Evolutionary conservation across 2,329 filamentous ascomycete species (phyloP).

Genomic region (Pezicula carpinea): DNA sequence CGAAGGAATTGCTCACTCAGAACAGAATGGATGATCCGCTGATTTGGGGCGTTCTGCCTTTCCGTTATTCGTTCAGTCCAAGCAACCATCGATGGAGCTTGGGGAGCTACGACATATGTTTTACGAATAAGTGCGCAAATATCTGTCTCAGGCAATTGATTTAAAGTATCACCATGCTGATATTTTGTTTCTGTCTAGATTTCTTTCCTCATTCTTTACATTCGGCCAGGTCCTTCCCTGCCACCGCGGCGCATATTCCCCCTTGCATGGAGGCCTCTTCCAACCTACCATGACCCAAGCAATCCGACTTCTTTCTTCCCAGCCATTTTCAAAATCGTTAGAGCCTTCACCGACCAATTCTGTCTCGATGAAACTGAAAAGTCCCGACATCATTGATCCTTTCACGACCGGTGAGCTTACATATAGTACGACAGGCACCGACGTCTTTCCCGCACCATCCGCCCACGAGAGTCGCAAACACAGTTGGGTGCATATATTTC

Average conservation of each 20-base stretch:
- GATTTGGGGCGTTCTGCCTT: constrained; percentile 84
- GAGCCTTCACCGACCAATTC: constrained; percentile 6
- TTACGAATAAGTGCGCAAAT: constrained; percentile 68
- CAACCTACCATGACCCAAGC: constrained; percentile 86
- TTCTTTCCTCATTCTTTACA: constrained; percentile 74
- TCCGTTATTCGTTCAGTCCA: constrained; percentile 66
- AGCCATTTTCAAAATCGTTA: constrained; percentile 37
- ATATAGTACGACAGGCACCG: constrained; percentile 63
- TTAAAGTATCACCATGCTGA: background rate
- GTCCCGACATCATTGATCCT: constrained; percentile 41
- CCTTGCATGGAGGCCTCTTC: constrained; percentile 71
- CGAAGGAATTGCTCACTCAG: constrained; percentile 20
- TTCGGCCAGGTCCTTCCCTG: constrained; percentile 88
- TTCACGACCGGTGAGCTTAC: constrained; percentile 44
- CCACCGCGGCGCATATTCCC: constrained; percentile 74
- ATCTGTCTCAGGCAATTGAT: background rate
- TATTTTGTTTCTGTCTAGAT: constrained; percentile 37
- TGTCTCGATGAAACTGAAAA: constrained; percentile 8
- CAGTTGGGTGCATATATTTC: constrained; percentile 93
- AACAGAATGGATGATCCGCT: constrained; percentile 86
- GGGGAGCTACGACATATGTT: constrained; percentile 94
- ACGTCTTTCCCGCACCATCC: constrained; percentile 67
- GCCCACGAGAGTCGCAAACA: constrained; percentile 64
- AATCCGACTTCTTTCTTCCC: constrained; percentile 71
- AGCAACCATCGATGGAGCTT: constrained; percentile 82